Conservation (phyloP, 116 monocot genomes). For the Cymodocea nodosa region DNA sequence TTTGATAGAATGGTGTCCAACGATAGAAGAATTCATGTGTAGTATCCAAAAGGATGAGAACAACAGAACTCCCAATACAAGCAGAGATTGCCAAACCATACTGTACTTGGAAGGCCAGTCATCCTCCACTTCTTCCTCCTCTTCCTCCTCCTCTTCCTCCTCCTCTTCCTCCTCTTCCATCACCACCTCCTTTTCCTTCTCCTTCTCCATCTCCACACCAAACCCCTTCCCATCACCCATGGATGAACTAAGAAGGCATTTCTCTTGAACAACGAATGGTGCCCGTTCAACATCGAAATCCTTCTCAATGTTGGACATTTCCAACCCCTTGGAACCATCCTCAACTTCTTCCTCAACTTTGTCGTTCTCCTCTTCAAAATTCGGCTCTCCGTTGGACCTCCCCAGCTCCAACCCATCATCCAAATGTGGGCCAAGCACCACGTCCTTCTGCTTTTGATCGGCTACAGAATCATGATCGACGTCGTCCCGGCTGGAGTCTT, state of each 20-base stretch:
- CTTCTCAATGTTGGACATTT: too few species aligned
- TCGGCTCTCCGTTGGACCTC: not conserved
- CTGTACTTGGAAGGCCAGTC: not conserved
- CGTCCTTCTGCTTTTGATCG: not conserved
- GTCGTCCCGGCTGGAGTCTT: not conserved
- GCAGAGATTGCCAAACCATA: not conserved
- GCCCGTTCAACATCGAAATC: too few species aligned
- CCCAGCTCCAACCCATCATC: not conserved
- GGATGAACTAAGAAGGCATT: too few species aligned
- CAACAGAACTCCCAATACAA: conserved; percentile 2
- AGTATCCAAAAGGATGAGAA: not conserved
- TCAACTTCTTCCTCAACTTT: not conserved
- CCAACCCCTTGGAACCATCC: not conserved
- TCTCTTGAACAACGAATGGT: too few species aligned
- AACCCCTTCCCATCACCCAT: too few species aligned
- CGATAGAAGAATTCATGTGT: not conserved
- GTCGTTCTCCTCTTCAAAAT: not conserved
- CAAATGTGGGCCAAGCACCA: not conserved
- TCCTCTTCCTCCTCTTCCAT: not conserved
- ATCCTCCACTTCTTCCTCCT: not conserved
- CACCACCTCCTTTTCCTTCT: not conserved
- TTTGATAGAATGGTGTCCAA: not conserved
- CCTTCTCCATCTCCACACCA: too few species aligned
- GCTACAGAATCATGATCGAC: not conserved
- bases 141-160: not conserved